Evolutionary conservation across 768 basidiomycete species (phyloP).

Genomic region (Mycena indigotica): DNA sequence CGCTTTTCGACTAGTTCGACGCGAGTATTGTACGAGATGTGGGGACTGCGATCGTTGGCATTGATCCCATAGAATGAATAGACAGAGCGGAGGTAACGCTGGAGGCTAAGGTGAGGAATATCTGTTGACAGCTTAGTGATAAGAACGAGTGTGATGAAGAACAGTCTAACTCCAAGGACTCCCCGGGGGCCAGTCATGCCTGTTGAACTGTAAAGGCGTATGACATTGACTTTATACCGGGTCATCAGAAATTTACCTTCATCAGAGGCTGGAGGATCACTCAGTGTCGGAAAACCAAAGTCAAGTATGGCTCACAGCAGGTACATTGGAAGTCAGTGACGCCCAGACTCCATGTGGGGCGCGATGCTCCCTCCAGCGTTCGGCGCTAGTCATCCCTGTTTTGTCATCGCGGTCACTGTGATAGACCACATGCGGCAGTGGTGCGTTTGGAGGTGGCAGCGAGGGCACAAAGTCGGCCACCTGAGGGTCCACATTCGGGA

Average conservation of each 20-base stretch:
- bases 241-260: conserved; percentile 1
- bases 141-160: not conserved
- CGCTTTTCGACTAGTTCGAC: conserved; percentile 49
- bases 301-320: conserved; percentile 30
- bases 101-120: conserved; percentile 35
- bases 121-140: conserved; percentile 25
- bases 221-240: not conserved
- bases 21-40: conserved; percentile 47
- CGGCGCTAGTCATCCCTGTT: conserved; percentile 22
- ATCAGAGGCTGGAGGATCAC: conserved; percentile 50
- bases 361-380: conserved; percentile 33
- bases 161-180: conserved; percentile 33
- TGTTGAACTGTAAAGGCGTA: conserved; percentile 34
- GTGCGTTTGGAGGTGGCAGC: conserved; percentile 35
- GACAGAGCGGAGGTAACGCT: conserved; percentile 44
- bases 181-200: conserved; percentile 34
- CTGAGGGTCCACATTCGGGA: conserved; percentile 37
- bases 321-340: conserved; percentile 36
- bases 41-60: conserved; percentile 42
- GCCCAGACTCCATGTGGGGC: conserved; percentile 42
- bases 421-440: conserved; percentile 26
- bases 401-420: conserved; percentile 25
- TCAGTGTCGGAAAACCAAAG: conserved; percentile 47
- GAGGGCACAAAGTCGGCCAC: conserved; percentile 39
- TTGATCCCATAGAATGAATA: conserved; percentile 45